Evolutionary conservation across 2,329 filamentous ascomycete genomes (phyloP).

Genomic region (Ceratocystis destructans): DNA sequence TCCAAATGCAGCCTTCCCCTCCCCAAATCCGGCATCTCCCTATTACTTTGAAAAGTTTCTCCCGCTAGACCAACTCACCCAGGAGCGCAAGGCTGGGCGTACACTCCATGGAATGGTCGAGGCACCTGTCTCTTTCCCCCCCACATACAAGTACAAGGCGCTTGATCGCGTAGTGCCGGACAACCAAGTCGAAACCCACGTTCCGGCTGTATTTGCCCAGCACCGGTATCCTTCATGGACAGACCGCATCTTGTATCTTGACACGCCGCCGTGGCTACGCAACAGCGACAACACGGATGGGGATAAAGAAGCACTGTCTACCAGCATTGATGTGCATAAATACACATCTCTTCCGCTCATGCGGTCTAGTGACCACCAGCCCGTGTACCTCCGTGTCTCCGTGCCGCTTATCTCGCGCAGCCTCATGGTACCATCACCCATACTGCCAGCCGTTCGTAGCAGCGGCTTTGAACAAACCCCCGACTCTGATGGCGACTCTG

Average conservation of each 20-base stretch:
- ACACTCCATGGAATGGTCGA: constrained; percentile 71
- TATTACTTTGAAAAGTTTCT: constrained; percentile 56
- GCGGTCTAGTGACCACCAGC: constrained; percentile 73
- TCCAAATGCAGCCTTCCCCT: constrained; percentile 49
- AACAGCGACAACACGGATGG: constrained; percentile 20
- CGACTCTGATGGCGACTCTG: background rate
- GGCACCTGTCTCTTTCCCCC: constrained; percentile 62
- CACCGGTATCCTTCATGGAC: constrained; percentile 90
- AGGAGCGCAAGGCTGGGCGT: constrained; percentile 53
- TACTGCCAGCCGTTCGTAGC: constrained; percentile 16
- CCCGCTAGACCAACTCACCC: constrained; percentile 61
- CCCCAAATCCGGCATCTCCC: constrained; percentile 38
- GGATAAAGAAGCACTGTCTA: constrained; percentile 16
- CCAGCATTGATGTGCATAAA: constrained; percentile 37
- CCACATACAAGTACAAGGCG: constrained; percentile 79
- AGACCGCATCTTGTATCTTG: constrained; percentile 72
- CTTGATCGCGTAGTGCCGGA: constrained; percentile 26
- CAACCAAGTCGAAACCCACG: constrained; percentile 25
- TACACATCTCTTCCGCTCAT: constrained; percentile 70
- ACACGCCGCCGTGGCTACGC: constrained; percentile 41
- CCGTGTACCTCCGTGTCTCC: constrained; percentile 58
- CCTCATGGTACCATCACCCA: constrained; percentile 29
- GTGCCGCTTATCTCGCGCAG: constrained; percentile 45
- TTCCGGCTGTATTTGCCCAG: constrained; percentile 58
- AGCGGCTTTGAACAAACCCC: constrained; percentile 11